phyloP scores from a whole-genome alignment of 139 green algal species.

The Astrephomene gubernaculifera region DNA sequence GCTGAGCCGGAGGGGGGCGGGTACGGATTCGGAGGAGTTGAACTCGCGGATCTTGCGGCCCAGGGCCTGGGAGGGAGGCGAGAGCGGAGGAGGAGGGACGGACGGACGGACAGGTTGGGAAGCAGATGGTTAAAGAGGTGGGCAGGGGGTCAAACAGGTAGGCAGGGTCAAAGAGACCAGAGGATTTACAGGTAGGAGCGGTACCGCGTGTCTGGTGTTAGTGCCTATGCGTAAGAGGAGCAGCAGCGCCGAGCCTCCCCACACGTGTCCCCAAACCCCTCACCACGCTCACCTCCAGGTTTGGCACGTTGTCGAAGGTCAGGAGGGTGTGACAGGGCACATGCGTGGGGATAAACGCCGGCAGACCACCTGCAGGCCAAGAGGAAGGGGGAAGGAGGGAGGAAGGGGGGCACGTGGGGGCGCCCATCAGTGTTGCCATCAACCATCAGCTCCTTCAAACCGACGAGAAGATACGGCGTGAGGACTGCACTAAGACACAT shows the following conservation, averaged over 20 bases:
- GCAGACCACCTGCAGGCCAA: not conserved
- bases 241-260: not conserved
- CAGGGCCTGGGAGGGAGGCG: slow-evolving; percentile 27
- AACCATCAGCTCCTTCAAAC: too few relatives aligned
- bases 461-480: too few relatives aligned
- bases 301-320: slow-evolving; percentile 67
- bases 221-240: not conserved
- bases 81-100: not conserved
- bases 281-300: slow-evolving; percentile 22
- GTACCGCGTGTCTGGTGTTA: too few relatives aligned
- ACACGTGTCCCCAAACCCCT: not conserved
- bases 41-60: slow-evolving; percentile 64
- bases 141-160: not conserved
- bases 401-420: not conserved
- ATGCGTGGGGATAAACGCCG: not conserved
- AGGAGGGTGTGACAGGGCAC: slow-evolving; percentile 52
- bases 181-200: too few relatives aligned
- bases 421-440: not conserved
- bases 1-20: slow-evolving; percentile 32
- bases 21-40: not conserved
- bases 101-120: not conserved
- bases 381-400: not conserved
- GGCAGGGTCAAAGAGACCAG: too few relatives aligned
- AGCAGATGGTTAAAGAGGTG: not conserved
- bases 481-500: too few relatives aligned